A percentile compares a stretch with the other conserved stretches of the same genome.
These are phyloP conservation scores for Ascochyta viciae-villosae DNA, from an alignment of 2,329 filamentous ascomycete genomes.

Conservation along the genomic window DNA sequence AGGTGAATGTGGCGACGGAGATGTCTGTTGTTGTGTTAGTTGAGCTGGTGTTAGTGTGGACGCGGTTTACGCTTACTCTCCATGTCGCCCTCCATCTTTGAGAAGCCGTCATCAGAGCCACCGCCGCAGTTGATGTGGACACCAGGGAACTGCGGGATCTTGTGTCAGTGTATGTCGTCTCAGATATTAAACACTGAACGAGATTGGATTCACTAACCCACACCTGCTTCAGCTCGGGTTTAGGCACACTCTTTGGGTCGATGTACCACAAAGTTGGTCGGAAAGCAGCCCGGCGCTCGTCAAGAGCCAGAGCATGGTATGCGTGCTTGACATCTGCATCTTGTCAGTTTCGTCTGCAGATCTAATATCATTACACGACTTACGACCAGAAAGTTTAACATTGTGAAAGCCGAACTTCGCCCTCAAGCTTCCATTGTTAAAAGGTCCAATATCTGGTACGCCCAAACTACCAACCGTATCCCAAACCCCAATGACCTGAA, in stretches of 20 bases:
- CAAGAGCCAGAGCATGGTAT: constrained; percentile 62
- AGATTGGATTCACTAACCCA: constrained; percentile 46
- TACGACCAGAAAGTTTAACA: constrained; percentile 42
- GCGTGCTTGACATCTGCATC: constrained; percentile 56
- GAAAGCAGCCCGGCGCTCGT: constrained; percentile 62
- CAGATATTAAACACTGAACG: too few species aligned
- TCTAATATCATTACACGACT: constrained; percentile 14
- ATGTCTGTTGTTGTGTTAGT: constrained; percentile 36
- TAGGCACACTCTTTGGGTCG: constrained; percentile 42
- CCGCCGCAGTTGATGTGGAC: constrained; percentile 61
- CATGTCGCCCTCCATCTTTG: constrained; percentile 42
- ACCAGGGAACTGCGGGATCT: constrained; percentile 52
- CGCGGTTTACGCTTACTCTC: constrained; percentile 32
- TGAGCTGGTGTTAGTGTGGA: not conserved
- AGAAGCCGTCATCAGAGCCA: constrained; percentile 45
- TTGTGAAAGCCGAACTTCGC: constrained; percentile 45
- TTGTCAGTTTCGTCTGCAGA: constrained; percentile 33
- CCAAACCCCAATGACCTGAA: constrained; percentile 57
- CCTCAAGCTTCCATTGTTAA: constrained; percentile 27
- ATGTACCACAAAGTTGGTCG: constrained; percentile 60
- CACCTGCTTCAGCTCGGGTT: constrained; percentile 56
- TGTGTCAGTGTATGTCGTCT: too few species aligned
- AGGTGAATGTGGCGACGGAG: constrained; percentile 59
- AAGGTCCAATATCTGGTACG: constrained; percentile 51
- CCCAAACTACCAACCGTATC: constrained; percentile 58